phyloP scores from a whole-genome alignment of 2,329 filamentous ascomycete genomes.

The Chaetomium sp. region DNA sequence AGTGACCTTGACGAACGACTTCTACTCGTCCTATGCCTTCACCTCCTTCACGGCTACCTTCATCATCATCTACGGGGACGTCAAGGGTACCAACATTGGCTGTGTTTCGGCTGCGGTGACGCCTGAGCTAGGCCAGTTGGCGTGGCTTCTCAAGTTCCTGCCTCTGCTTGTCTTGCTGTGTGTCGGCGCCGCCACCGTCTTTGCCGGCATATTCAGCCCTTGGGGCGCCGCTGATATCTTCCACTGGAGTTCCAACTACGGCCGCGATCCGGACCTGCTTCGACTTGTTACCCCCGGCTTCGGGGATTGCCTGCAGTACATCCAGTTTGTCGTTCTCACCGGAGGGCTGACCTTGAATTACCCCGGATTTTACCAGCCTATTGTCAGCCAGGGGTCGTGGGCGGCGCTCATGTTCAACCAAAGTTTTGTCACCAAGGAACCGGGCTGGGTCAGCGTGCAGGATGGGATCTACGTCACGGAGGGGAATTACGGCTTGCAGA shows the following conservation, averaged over 20 bases:
- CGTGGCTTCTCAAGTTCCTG: slow-evolving; percentile 65
- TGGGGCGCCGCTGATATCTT: slow-evolving; percentile 91
- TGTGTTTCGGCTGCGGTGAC: slow-evolving; percentile 81
- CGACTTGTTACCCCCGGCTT: slow-evolving; percentile 93
- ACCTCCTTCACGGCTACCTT: slow-evolving; percentile 71
- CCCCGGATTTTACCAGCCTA: slow-evolving; percentile 90
- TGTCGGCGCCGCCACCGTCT: slow-evolving; percentile 74
- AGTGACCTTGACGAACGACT: slow-evolving; percentile 66
- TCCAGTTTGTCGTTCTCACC: slow-evolving; percentile 85
- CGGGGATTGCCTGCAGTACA: slow-evolving; percentile 92
- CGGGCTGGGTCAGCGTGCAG: slow-evolving; percentile 59
- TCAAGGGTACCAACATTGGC: slow-evolving; percentile 55
- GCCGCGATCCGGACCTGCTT: slow-evolving; percentile 83
- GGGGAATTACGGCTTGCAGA: slow-evolving; percentile 71
- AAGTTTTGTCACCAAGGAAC: slow-evolving; percentile 68
- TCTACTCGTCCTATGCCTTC: slow-evolving; percentile 80
- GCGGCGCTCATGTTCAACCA: slow-evolving; percentile 88
- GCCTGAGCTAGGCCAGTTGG: slow-evolving; percentile 67
- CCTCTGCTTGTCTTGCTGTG: slow-evolving; percentile 72
- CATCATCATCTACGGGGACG: slow-evolving; percentile 68
- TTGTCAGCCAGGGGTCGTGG: slow-evolving; percentile 82
- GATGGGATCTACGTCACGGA: slow-evolving; percentile 86
- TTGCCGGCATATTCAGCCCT: slow-evolving; percentile 81
- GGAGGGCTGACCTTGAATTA: slow-evolving; percentile 84
- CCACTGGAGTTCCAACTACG: slow-evolving; percentile 96